Evolutionary conservation across 2,329 filamentous ascomycete genomes (phyloP).

Genomic region (Capronia americana): DNA sequence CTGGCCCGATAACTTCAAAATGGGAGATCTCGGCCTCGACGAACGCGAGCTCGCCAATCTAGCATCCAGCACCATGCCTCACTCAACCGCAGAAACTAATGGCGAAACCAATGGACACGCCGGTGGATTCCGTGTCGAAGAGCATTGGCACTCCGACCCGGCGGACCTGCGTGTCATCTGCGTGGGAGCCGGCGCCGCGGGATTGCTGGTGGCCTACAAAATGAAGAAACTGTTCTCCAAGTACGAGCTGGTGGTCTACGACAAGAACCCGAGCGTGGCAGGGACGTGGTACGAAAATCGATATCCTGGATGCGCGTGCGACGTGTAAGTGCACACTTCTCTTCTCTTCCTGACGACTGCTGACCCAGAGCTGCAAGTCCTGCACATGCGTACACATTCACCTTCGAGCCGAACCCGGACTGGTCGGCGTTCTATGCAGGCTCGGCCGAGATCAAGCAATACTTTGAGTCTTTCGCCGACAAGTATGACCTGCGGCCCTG

Average conservation of each 20-base stretch:
- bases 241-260: conserved; percentile 50
- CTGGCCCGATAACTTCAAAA: neutral
- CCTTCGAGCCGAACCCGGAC: conserved; percentile 37
- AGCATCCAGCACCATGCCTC: neutral
- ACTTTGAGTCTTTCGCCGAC: conserved; percentile 40
- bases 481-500: conserved; percentile 31
- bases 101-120: neutral
- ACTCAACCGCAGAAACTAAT: neutral
- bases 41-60: neutral
- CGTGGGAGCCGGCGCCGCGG: conserved; percentile 29
- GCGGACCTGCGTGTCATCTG: conserved; percentile 31
- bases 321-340: conserved; percentile 7
- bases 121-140: neutral
- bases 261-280: conserved; percentile 49
- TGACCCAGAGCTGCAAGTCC: conserved; percentile 7
- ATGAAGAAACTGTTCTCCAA: conserved; percentile 40
- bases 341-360: too few relatives aligned
- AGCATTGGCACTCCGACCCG: conserved; percentile 12
- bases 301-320: conserved; percentile 43
- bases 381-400: conserved; percentile 29
- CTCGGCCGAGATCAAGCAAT: conserved; percentile 41
- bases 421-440: conserved; percentile 39
- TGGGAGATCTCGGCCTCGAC: neutral
- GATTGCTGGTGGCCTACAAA: conserved; percentile 29
- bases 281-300: conserved; percentile 52